These are phyloP conservation scores for Waltergamsia citrina DNA, from an alignment of 2,329 filamentous ascomycete species.

Conservation along the genomic window DNA sequence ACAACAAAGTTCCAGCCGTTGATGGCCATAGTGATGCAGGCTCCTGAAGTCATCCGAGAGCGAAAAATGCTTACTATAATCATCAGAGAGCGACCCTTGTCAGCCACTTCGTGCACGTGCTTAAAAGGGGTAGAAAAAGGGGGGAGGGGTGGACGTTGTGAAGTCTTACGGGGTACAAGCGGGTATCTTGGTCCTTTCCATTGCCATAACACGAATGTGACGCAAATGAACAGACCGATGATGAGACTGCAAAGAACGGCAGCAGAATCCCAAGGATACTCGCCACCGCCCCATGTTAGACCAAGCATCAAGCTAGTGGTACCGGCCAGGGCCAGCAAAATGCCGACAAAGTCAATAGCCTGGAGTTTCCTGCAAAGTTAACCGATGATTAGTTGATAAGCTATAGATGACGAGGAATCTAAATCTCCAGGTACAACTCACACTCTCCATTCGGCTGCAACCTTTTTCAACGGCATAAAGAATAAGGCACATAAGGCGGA, in stretches of 20 bases:
- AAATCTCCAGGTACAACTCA: constrained; percentile 12
- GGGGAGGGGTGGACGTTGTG: background rate
- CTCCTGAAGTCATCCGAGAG: constrained; percentile 41
- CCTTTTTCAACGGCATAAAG: constrained; percentile 47
- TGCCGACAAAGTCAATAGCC: constrained; percentile 40
- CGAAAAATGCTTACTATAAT: constrained; percentile 41
- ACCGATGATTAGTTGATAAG: background rate
- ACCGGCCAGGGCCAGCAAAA: constrained; percentile 31
- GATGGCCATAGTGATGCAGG: constrained; percentile 46
- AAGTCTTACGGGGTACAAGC: constrained; percentile 29
- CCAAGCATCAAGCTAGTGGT: constrained; percentile 41
- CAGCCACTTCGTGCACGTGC: too few relatives aligned
- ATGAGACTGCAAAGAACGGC: constrained; percentile 36
- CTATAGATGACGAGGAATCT: background rate
- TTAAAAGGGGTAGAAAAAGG: background rate
- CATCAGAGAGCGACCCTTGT: constrained; percentile 3
- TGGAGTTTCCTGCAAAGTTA: constrained; percentile 29
- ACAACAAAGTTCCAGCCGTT: constrained; percentile 51
- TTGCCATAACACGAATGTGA: constrained; percentile 36
- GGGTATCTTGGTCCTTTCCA: constrained; percentile 37
- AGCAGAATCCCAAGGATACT: constrained; percentile 35
- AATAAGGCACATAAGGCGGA: constrained; percentile 37
- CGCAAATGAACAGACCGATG: constrained; percentile 27
- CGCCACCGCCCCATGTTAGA: constrained; percentile 41
- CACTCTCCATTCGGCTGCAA: constrained; percentile 39